Conservation (phyloP, 352 stramenopile species). For the Globisporangium sylvaticum region DNA sequence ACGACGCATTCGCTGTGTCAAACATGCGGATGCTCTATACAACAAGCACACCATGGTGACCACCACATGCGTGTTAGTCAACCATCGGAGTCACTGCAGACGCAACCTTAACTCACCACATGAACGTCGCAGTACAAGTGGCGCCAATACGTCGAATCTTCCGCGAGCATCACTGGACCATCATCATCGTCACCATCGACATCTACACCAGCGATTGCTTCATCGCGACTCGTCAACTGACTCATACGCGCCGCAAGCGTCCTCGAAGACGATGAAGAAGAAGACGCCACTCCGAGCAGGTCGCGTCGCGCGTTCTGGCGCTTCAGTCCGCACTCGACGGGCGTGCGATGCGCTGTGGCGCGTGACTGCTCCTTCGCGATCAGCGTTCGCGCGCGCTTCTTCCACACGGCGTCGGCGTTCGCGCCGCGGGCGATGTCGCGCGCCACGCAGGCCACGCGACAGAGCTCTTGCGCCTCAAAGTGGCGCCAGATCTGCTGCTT, state of each 20-base stretch:
- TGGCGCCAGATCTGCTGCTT: slow-evolving; percentile 59
- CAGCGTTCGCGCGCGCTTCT: slow-evolving; percentile 25
- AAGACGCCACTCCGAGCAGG: slow-evolving; percentile 7
- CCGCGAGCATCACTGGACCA: not conserved
- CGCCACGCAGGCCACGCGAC: slow-evolving; percentile 37
- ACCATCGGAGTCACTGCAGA: not conserved
- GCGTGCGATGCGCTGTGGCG: not conserved
- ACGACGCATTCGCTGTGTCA: slow-evolving; percentile 26
- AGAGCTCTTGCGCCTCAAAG: slow-evolving; percentile 48
- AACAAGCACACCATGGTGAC: not conserved
- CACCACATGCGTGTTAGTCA: not conserved
- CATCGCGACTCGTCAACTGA: not conserved
- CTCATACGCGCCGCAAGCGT: not conserved
- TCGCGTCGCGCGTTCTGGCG: slow-evolving; percentile 32
- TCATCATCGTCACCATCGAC: not conserved
- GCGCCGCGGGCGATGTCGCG: slow-evolving; percentile 30
- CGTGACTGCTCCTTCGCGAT: slow-evolving; percentile 21
- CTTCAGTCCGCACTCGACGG: slow-evolving; percentile 26
- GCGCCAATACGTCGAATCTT: slow-evolving; percentile 39
- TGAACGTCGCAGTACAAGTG: slow-evolving; percentile 53
- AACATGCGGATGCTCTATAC: slow-evolving; percentile 32
- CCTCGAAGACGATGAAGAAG: not conserved
- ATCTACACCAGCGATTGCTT: not conserved
- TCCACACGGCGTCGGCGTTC: slow-evolving; percentile 34
- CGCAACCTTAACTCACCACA: slow-evolving; percentile 23